phyloP scores from a whole-genome alignment of 164 flowering plant genomes.

The Litsea cubeba region DNA sequence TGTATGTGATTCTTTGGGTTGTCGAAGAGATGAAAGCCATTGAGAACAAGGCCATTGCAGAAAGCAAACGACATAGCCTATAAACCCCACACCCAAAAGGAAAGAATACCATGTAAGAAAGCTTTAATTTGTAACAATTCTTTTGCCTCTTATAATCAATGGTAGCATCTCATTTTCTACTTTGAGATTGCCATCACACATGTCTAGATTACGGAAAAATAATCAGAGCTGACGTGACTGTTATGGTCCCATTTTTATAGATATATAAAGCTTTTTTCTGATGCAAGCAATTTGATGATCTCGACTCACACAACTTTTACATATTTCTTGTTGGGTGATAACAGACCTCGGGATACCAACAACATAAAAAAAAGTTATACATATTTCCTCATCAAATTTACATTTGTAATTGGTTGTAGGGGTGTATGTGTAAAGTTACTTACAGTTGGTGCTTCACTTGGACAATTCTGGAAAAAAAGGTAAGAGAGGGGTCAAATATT shows the following conservation, averaged over 20 bases:
- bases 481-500: neutral
- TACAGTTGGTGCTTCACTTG: neutral
- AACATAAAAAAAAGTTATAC: too few relatives aligned
- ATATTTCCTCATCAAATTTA: too few relatives aligned
- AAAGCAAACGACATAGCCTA: neutral
- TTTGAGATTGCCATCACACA: too few relatives aligned
- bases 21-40: neutral
- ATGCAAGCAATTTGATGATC: neutral
- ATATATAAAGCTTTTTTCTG: too few relatives aligned
- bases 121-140: too few relatives aligned
- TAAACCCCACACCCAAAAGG: neutral
- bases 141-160: too few relatives aligned
- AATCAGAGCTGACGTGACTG: too few relatives aligned
- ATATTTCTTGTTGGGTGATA: too few relatives aligned
- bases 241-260: too few relatives aligned
- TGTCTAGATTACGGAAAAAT: too few relatives aligned
- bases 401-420: neutral
- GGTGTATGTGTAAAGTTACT: neutral
- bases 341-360: too few relatives aligned
- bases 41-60: slow-evolving; percentile 1
- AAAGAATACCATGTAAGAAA: neutral
- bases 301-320: neutral
- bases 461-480: neutral
- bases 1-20: slow-evolving; percentile 4
- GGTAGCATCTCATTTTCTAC: too few relatives aligned